A percentile compares a stretch with the other conserved stretches of the same genome.
phyloP scores from a whole-genome alignment of 805 yeast genomes.

The Wickerhamiella hasegawae region DNA sequence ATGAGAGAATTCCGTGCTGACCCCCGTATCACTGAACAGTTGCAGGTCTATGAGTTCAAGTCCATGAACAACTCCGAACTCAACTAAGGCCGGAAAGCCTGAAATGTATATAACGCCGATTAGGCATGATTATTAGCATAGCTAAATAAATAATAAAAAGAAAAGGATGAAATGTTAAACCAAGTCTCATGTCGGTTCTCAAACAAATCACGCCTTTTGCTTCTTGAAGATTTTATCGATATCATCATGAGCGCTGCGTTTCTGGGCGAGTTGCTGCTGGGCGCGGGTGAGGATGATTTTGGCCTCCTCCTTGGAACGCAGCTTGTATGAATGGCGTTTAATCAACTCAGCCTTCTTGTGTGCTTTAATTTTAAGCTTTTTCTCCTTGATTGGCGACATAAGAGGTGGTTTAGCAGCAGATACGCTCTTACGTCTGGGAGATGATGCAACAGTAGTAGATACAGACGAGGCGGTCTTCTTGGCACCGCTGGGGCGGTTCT shows the following conservation, averaged over 20 bases:
- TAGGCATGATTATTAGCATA: neutral
- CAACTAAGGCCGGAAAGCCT: too few relatives aligned
- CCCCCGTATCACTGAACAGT: conserved; percentile 38
- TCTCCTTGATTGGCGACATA: too few relatives aligned
- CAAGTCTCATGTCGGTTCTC: neutral
- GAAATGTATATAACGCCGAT: too few relatives aligned
- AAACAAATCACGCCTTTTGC: conserved; percentile 1
- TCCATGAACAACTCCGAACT: neutral
- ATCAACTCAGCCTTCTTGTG: too few relatives aligned
- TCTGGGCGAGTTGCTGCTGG: neutral
- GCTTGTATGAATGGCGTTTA: too few relatives aligned
- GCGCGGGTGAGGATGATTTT: neutral
- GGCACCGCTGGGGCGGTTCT: too few relatives aligned
- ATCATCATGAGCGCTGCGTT: conserved; percentile 10
- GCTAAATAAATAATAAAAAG: neutral
- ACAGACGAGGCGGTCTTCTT: neutral
- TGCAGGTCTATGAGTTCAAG: conserved; percentile 22
- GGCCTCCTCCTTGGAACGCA: too few relatives aligned
- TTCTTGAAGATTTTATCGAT: conserved; percentile 18
- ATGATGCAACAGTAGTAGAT: too few relatives aligned
- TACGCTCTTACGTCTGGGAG: too few relatives aligned
- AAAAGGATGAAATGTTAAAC: neutral
- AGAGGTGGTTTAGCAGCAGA: too few relatives aligned
- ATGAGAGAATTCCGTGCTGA: conserved; percentile 57
- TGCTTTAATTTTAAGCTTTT: too few relatives aligned